phyloP scores from a whole-genome alignment of 495 filamentous ascomycete genomes.

The Xylaria telfairii region DNA sequence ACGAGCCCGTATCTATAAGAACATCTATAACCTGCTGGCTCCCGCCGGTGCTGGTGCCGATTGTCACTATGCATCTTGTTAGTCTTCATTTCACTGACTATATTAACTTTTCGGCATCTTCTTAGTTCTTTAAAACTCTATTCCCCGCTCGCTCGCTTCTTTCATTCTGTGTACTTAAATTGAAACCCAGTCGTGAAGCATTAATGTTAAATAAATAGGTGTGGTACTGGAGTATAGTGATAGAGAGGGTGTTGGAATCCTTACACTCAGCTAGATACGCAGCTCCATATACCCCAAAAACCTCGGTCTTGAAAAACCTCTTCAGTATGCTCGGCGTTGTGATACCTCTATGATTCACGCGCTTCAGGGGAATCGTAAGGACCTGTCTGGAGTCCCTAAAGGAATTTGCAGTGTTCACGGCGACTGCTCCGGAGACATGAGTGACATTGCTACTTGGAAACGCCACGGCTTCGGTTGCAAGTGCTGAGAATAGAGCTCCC shows the following conservation, averaged over 20 bases:
- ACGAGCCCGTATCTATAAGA: conserved; percentile 53
- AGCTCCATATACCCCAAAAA: conserved; percentile 36
- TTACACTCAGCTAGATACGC: conserved; percentile 41
- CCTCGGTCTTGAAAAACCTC: conserved; percentile 34
- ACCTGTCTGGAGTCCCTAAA: conserved; percentile 24
- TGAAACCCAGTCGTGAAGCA: background rate
- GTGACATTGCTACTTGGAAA: background rate
- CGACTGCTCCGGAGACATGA: too few species aligned
- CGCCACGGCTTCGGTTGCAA: background rate
- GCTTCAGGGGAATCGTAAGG: conserved; percentile 32
- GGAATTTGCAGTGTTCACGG: conserved; percentile 13
- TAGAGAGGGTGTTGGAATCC: background rate
- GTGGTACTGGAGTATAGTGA: background rate
- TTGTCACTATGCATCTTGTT: conserved; percentile 28
- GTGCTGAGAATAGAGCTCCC: background rate
- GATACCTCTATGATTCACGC: conserved; percentile 31
- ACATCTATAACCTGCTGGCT: conserved; percentile 44
- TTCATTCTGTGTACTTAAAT: background rate
- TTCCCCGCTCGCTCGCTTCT: background rate
- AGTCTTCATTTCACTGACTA: background rate
- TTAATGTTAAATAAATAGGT: background rate
- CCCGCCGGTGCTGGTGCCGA: conserved; percentile 31
- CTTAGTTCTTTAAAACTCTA: too few species aligned
- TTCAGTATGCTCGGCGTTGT: conserved; percentile 35
- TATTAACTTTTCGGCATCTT: background rate